phyloP scores from a whole-genome alignment of 495 filamentous ascomycete species.

The Lasiosphaeria miniovina region DNA sequence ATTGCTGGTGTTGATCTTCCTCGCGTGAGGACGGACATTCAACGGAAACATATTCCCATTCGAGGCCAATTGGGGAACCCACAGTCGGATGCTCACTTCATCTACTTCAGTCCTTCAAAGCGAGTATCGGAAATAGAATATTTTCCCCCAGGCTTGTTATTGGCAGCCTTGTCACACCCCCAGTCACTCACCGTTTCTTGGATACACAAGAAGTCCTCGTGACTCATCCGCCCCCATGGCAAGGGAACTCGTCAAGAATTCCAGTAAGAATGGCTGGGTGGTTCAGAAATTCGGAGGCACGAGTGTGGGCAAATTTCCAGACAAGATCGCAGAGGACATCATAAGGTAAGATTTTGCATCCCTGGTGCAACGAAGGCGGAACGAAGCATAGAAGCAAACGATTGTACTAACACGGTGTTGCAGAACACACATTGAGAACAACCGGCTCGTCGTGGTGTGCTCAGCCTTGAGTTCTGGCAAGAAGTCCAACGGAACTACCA shows the following conservation, averaged over 20 bases:
- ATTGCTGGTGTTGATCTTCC: too few species aligned
- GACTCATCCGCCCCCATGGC: constrained; percentile 24
- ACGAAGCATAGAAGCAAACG: neutral
- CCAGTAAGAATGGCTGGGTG: constrained; percentile 55
- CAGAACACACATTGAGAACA: constrained; percentile 63
- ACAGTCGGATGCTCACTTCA: too few species aligned
- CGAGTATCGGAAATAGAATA: neutral
- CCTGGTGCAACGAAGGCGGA: neutral
- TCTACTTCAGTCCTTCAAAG: too few species aligned
- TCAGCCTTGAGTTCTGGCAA: constrained; percentile 88
- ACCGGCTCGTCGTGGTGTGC: constrained; percentile 83
- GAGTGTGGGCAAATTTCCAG: constrained; percentile 50
- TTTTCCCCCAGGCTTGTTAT: neutral
- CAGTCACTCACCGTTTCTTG: neutral
- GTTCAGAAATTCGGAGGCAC: constrained; percentile 86
- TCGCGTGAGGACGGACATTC: too few species aligned
- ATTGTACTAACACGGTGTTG: constrained; percentile 11
- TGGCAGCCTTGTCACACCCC: neutral
- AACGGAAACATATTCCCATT: too few species aligned
- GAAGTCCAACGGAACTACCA: constrained; percentile 90
- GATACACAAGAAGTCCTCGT: neutral
- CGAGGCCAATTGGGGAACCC: too few species aligned
- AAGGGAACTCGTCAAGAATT: constrained; percentile 31
- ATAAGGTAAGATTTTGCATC: constrained; percentile 25
- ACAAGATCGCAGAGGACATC: constrained; percentile 39